phyloP scores from a whole-genome alignment of 148 eudicot genomes.

The Nepenthes gracilis region DNA sequence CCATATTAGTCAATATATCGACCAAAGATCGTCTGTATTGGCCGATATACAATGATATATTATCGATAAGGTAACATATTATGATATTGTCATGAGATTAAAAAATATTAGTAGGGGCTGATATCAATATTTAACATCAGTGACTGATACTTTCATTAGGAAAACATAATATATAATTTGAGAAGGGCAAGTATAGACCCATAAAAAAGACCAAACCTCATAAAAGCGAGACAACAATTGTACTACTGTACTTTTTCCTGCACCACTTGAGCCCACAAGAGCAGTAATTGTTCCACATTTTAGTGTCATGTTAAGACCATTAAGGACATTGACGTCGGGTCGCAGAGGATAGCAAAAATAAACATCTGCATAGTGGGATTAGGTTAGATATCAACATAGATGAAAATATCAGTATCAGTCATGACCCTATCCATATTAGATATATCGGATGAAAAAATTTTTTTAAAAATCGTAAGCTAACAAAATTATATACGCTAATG shows the following conservation, averaged over 20 bases:
- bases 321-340: conserved; percentile 74
- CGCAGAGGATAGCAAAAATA: conserved; percentile 92
- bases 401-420: background rate
- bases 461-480: no score
- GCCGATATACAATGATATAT: no score
- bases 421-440: background rate
- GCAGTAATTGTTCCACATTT: conserved; percentile 89
- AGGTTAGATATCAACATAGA: background rate
- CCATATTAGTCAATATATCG: no score
- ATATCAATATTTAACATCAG: background rate
- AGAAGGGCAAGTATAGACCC: background rate
- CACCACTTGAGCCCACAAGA: conserved; percentile 96
- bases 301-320: conserved; percentile 60
- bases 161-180: no score
- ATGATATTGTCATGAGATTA: no score
- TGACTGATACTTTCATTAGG: no score
- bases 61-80: no score
- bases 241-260: conserved; percentile 95
- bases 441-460: background rate
- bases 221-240: conserved; percentile 94
- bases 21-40: no score
- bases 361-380: conserved; percentile 43
- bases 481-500: no score
- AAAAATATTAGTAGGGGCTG: no score
- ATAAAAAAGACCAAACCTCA: conserved; percentile 40